phyloP scores from a whole-genome alignment of 2,329 filamentous ascomycete genomes.

The Phaeosphaeria sp. region DNA sequence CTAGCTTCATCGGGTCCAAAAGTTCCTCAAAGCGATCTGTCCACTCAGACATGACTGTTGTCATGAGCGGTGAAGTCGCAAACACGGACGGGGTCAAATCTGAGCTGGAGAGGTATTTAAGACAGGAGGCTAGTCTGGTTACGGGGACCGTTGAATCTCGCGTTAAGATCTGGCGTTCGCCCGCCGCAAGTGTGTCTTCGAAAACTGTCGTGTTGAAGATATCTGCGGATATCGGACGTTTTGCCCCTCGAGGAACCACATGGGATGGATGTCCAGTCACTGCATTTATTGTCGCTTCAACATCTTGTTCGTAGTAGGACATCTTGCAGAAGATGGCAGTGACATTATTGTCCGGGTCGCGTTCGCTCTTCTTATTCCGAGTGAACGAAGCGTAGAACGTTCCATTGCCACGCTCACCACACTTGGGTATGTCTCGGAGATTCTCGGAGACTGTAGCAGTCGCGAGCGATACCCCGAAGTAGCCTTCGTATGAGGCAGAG shows the following conservation, averaged over 20 bases:
- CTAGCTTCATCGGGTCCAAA: constrained; percentile 38
- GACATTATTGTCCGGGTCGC: constrained; percentile 15
- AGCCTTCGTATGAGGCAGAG: too few relatives aligned
- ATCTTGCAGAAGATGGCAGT: constrained; percentile 26
- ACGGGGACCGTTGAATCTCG: too few relatives aligned
- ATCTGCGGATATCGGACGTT: constrained; percentile 22
- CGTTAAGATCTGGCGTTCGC: too few relatives aligned
- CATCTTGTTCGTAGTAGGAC: constrained; percentile 54
- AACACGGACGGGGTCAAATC: not conserved
- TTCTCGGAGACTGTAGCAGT: not conserved
- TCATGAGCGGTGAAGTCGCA: not conserved
- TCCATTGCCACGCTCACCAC: constrained; percentile 33
- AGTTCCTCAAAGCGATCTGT: constrained; percentile 29
- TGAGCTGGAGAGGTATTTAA: not conserved
- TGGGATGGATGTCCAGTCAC: not conserved
- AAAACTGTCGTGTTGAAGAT: constrained; percentile 47
- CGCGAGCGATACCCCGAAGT: not conserved
- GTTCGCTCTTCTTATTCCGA: constrained; percentile 15
- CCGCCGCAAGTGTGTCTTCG: too few relatives aligned
- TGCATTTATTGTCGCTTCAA: constrained; percentile 48
- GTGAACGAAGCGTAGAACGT: constrained; percentile 31
- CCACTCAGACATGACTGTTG: not conserved
- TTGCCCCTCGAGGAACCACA: constrained; percentile 28
- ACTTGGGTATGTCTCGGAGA: too few relatives aligned
- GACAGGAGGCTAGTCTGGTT: too few relatives aligned